Percentiles rank a stretch among this genome's conserved stretches.
These are phyloP conservation scores for Cornus florida DNA, from an alignment of 148 eudicot genomes.

Conservation along the genomic window DNA sequence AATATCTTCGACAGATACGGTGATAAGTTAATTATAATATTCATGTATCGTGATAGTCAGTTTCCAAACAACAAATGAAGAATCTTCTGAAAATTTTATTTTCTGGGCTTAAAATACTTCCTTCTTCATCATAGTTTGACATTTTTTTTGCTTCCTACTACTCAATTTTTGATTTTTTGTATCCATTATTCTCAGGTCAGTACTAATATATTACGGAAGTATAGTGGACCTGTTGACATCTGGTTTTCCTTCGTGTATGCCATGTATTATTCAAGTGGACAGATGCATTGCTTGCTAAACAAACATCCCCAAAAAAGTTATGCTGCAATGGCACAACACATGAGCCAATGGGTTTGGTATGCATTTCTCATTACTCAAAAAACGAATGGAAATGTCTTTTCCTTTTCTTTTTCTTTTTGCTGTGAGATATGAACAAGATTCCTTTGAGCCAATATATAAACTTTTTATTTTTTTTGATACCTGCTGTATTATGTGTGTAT, in stretches of 20 bases:
- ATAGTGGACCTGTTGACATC: constrained; percentile 83
- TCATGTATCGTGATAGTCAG: neutral
- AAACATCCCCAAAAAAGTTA: constrained; percentile 61
- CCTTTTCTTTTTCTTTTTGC: too few species aligned
- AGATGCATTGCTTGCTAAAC: constrained; percentile 55
- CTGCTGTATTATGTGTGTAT: neutral
- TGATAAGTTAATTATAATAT: neutral
- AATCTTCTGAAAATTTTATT: neutral
- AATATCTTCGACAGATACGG: too few species aligned
- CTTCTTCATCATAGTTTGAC: neutral
- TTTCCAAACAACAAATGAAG: neutral
- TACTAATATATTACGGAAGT: constrained; percentile 75
- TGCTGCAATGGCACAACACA: constrained; percentile 71
- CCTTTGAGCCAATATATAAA: neutral
- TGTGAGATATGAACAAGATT: too few species aligned
- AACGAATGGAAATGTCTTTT: too few species aligned
- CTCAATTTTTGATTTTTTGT: neutral
- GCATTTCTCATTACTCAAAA: too few species aligned
- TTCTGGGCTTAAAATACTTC: neutral
- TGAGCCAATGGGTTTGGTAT: too few species aligned
- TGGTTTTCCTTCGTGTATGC: constrained; percentile 64
- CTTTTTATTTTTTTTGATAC: too few species aligned
- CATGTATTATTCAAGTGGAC: constrained; percentile 11
- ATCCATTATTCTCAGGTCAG: constrained; percentile 52
- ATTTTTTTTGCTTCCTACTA: neutral